Percentiles rank a stretch among this genome's conserved stretches.
Conservation (phyloP, 2,329 filamentous ascomycete genomes). For the Diplocarpon mali region DNA sequence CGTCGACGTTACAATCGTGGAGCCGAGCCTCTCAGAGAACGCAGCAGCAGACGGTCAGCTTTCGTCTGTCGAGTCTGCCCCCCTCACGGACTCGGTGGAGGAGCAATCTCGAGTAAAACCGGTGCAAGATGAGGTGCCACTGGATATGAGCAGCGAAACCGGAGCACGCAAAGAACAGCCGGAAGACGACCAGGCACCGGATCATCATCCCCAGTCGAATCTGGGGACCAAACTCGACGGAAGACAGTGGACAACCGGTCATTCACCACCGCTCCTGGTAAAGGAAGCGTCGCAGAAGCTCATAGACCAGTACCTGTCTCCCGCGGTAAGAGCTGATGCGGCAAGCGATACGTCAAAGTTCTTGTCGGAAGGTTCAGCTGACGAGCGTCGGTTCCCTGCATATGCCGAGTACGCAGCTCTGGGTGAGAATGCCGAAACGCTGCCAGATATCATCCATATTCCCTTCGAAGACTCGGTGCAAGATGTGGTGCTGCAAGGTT, state of each 20-base stretch:
- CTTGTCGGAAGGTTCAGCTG: not conserved
- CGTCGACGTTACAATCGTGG: too few relatives aligned
- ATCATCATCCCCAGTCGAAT: not conserved
- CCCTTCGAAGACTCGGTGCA: conserved; percentile 30
- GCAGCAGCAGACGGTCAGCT: too few relatives aligned
- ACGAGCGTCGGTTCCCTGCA: conserved; percentile 6
- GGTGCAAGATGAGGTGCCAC: not conserved
- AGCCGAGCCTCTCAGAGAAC: too few relatives aligned
- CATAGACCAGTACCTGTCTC: conserved; percentile 6
- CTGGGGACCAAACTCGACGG: not conserved
- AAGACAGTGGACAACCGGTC: not conserved
- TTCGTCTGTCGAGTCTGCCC: too few relatives aligned
- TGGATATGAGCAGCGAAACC: not conserved
- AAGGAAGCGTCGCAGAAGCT: conserved; percentile 6
- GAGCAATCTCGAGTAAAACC: too few relatives aligned
- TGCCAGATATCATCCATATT: conserved; percentile 32
- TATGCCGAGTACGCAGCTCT: conserved; percentile 9
- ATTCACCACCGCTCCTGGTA: conserved; percentile 1
- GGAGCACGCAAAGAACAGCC: not conserved
- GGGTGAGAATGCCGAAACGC: conserved; percentile 14
- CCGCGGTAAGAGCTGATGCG: not conserved
- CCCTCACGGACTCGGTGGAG: too few relatives aligned
- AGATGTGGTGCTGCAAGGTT: conserved; percentile 30
- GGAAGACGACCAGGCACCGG: conserved; percentile 1
- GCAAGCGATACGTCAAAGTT: not conserved